Conservation (phyloP, 345 rosid genomes). For the Cardamine occulta region DNA sequence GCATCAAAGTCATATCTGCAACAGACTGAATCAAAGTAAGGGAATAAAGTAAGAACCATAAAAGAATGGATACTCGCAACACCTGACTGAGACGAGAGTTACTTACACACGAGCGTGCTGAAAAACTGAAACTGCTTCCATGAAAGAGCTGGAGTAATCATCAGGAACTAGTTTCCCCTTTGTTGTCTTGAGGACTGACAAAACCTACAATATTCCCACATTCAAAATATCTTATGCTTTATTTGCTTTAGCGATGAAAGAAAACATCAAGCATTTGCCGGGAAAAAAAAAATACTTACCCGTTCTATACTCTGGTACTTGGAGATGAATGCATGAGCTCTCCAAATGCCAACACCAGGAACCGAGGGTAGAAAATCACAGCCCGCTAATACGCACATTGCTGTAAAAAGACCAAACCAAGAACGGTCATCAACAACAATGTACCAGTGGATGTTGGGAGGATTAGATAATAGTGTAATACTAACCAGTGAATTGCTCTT, state of each 20-base stretch:
- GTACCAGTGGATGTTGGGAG: slow-evolving; percentile 3
- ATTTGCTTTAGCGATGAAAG: neutral
- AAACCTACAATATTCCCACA: slow-evolving; percentile 49
- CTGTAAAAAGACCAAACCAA: slow-evolving; percentile 46
- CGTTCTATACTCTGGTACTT: slow-evolving; percentile 78
- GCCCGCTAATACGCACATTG: slow-evolving; percentile 93
- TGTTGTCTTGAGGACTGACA: slow-evolving; percentile 75
- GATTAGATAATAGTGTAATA: neutral
- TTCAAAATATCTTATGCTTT: neutral
- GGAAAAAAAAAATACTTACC: slow-evolving; percentile 51
- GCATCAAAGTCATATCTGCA: slow-evolving; percentile 65
- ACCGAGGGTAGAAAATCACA: slow-evolving; percentile 94
- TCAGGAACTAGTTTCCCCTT: slow-evolving; percentile 80
- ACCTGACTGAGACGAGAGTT: neutral
- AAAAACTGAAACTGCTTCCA: slow-evolving; percentile 82
- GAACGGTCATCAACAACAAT: slow-evolving; percentile 20
- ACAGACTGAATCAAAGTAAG: neutral
- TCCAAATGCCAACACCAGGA: slow-evolving; percentile 84
- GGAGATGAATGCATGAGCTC: slow-evolving; percentile 69
- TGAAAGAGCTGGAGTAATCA: slow-evolving; percentile 68
- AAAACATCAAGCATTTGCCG: neutral
- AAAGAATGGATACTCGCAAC: slow-evolving; percentile 10
- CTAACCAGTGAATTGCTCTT: slow-evolving; percentile 69
- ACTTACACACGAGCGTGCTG: slow-evolving; percentile 79
- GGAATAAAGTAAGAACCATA: slow-evolving; percentile 3